Percentiles rank a stretch among this genome's conserved stretches.
Conservation (phyloP, 2,329 filamentous ascomycete genomes). For the Sphaerulina musiva region DNA sequence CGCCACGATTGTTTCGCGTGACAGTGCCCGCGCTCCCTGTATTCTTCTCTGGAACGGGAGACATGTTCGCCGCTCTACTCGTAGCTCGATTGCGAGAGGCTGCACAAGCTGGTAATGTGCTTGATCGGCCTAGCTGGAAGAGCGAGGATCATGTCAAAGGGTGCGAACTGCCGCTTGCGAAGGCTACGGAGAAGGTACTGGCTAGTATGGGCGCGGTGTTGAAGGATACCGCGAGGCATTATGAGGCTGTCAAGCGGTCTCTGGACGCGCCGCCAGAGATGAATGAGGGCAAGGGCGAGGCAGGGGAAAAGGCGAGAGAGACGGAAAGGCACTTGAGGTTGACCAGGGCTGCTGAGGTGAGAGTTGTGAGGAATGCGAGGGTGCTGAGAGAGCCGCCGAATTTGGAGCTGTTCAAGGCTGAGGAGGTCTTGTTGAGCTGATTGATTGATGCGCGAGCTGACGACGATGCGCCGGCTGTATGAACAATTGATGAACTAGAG, state of each 20-base stretch:
- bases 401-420: slow-evolving; percentile 54
- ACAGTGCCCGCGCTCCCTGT: slow-evolving; percentile 81
- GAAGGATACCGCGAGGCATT: slow-evolving; percentile 57
- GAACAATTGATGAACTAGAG: too few relatives aligned
- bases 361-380: slow-evolving; percentile 67
- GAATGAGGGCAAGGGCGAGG: slow-evolving; percentile 39
- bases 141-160: slow-evolving; percentile 64
- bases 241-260: slow-evolving; percentile 56
- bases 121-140: slow-evolving; percentile 60
- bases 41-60: slow-evolving; percentile 93
- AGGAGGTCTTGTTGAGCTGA: slow-evolving; percentile 30
- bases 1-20: slow-evolving; percentile 79
- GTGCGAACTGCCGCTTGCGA: slow-evolving; percentile 71
- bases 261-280: slow-evolving; percentile 36
- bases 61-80: slow-evolving; percentile 95
- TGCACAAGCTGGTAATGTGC: slow-evolving; percentile 51
- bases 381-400: slow-evolving; percentile 64
- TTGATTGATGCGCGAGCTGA: too few relatives aligned
- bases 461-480: too few relatives aligned
- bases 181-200: slow-evolving; percentile 76
- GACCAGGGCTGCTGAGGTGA: slow-evolving; percentile 83
- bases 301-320: slow-evolving; percentile 41
- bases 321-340: slow-evolving; percentile 60
- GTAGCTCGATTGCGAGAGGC: slow-evolving; percentile 83
- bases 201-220: slow-evolving; percentile 89